phyloP scores from a whole-genome alignment of 2,329 filamentous ascomycete genomes.

The Colletotrichum tropicicola region DNA sequence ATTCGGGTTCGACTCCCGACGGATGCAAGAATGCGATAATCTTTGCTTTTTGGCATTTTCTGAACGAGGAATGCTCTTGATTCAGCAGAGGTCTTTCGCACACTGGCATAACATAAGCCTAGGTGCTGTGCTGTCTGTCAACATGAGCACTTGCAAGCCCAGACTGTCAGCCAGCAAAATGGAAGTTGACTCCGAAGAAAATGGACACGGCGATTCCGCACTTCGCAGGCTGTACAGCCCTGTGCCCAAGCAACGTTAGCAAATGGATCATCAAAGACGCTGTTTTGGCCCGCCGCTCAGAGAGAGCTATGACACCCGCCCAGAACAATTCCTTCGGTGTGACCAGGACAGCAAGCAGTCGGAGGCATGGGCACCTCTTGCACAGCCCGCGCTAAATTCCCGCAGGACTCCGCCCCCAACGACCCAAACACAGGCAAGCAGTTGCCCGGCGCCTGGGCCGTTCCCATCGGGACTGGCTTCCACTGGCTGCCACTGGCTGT shows the following conservation, averaged over 20 bases:
- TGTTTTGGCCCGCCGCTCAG: background rate
- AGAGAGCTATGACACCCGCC: background rate
- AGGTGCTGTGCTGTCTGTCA: too few relatives aligned
- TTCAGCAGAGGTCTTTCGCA: too few relatives aligned
- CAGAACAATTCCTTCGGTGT: constrained; percentile 5
- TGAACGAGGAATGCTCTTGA: too few relatives aligned
- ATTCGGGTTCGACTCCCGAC: background rate
- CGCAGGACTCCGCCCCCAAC: constrained; percentile 5
- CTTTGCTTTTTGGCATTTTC: background rate
- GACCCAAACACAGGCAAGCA: too few relatives aligned
- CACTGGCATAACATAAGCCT: background rate
- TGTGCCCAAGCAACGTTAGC: background rate
- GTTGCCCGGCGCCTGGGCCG: background rate
- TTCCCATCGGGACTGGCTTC: background rate
- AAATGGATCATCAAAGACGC: background rate
- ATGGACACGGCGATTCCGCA: background rate
- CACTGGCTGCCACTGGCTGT: background rate
- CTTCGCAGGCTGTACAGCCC: background rate
- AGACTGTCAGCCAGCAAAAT: background rate
- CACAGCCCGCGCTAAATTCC: constrained; percentile 1
- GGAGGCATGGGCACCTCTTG: background rate
- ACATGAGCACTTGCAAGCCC: too few relatives aligned
- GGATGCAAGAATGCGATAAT: background rate
- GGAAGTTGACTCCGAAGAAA: background rate
- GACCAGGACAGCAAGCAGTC: background rate